phyloP scores from a whole-genome alignment of 1,139 yeast species.

The Suhomyces terraborum region DNA sequence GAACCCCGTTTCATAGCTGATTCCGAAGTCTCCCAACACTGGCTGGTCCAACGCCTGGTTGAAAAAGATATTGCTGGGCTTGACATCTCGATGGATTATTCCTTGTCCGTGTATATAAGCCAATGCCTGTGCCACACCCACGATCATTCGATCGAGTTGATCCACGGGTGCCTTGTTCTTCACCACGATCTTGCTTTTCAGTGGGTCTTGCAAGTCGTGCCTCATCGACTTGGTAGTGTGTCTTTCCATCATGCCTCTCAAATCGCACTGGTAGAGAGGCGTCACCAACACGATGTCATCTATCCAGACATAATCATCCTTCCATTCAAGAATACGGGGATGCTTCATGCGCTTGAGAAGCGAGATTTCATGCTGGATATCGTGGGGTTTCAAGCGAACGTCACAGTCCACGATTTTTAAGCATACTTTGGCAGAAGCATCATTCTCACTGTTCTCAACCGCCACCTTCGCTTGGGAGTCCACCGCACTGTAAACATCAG shows the following conservation, averaged over 20 bases:
- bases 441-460: constrained; percentile 11
- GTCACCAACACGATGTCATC: constrained; percentile 43
- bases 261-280: constrained; percentile 32
- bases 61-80: constrained; percentile 76
- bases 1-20: constrained; percentile 48
- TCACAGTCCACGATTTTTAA: constrained; percentile 46
- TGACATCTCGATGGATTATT: constrained; percentile 86
- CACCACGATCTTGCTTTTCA: constrained; percentile 15
- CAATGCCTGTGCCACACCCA: constrained; percentile 52
- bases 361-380: constrained; percentile 35
- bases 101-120: constrained; percentile 53
- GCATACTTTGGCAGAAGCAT: constrained; percentile 25
- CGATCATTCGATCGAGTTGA: constrained; percentile 6
- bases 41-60: constrained; percentile 35
- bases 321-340: constrained; percentile 23
- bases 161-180: constrained; percentile 12
- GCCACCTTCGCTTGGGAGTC: constrained; percentile 12
- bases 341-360: constrained; percentile 29
- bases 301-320: constrained; percentile 26
- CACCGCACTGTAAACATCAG: constrained; percentile 35
- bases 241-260: constrained; percentile 28
- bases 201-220: constrained; percentile 26
- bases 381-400: constrained; percentile 41
- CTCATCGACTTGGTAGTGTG: constrained; percentile 21
- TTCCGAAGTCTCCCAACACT: constrained; percentile 78